These are phyloP conservation scores for Penicillium verhagenii DNA, from an alignment of 495 filamentous ascomycete species.

Conservation along the genomic window DNA sequence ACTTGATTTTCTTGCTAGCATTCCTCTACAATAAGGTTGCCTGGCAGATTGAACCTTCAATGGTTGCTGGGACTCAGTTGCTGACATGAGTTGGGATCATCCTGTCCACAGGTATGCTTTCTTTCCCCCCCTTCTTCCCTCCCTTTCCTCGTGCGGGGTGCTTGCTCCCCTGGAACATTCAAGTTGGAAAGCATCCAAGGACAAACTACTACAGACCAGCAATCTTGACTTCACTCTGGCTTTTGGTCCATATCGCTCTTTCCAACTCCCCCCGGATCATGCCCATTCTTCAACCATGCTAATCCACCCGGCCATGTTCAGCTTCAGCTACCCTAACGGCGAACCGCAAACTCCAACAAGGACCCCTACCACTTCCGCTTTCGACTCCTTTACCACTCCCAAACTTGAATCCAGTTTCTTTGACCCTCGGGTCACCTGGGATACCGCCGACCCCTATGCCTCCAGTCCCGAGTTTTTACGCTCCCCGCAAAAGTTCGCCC, in stretches of 20 bases:
- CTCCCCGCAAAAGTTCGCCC: constrained; percentile 46
- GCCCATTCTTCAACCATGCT: constrained; percentile 29
- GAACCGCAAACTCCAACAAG: constrained; percentile 75
- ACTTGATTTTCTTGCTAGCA: too few species aligned
- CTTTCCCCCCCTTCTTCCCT: constrained; percentile 11
- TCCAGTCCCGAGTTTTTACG: constrained; percentile 54
- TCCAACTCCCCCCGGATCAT: constrained; percentile 2
- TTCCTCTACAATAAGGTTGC: constrained; percentile 27
- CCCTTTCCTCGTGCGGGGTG: constrained; percentile 26
- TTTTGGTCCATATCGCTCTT: neutral
- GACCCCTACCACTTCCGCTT: constrained; percentile 64
- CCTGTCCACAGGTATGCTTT: constrained; percentile 64
- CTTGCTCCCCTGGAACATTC: neutral
- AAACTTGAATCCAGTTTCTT: constrained; percentile 57
- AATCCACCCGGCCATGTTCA: constrained; percentile 44
- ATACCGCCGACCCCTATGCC: constrained; percentile 53
- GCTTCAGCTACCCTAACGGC: constrained; percentile 76
- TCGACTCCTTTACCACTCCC: constrained; percentile 68
- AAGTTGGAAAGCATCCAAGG: too few species aligned
- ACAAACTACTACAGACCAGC: too few species aligned
- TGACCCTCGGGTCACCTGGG: constrained; percentile 52
- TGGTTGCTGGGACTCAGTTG: constrained; percentile 45
- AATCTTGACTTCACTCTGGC: too few species aligned
- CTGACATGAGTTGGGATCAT: constrained; percentile 75
- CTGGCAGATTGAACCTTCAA: constrained; percentile 40